Percentiles rank a stretch among this genome's conserved stretches.
phyloP scores from a whole-genome alignment of 345 rosid species.

The Reutealis trisperma region DNA sequence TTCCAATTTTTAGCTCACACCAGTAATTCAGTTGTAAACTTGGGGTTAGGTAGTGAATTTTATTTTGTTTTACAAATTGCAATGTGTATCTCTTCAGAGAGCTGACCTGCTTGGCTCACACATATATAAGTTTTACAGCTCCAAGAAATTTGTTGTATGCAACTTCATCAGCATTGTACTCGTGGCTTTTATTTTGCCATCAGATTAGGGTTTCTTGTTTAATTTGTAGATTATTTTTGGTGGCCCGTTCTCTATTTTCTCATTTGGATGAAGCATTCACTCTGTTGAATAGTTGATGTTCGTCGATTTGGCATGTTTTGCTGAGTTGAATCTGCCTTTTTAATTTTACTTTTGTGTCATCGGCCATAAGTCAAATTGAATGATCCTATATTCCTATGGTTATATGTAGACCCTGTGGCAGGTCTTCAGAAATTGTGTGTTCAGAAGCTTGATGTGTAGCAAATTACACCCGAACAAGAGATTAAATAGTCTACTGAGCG shows the following conservation, averaged over 20 bases:
- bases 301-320: not conserved
- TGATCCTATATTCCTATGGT: not conserved
- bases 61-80: not conserved
- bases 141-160: not conserved
- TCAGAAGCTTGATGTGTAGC: not conserved
- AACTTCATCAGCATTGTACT: not conserved
- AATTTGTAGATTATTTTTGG: not conserved
- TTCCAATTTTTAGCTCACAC: not conserved
- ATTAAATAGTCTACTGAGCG: not conserved
- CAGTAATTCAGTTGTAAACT: conserved; percentile 12
- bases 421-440: not conserved
- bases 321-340: not conserved
- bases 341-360: too few species aligned
- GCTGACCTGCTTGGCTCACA: not conserved
- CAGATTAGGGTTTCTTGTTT: not conserved
- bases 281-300: not conserved
- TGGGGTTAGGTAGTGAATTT: conserved; percentile 19
- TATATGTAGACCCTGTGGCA: not conserved
- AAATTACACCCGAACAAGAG: not conserved
- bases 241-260: not conserved
- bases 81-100: not conserved
- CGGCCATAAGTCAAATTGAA: not conserved
- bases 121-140: not conserved
- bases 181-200: not conserved
- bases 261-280: not conserved